These are phyloP conservation scores for Suillus luteus DNA, from an alignment of 768 basidiomycete species.

Conservation along the genomic window DNA sequence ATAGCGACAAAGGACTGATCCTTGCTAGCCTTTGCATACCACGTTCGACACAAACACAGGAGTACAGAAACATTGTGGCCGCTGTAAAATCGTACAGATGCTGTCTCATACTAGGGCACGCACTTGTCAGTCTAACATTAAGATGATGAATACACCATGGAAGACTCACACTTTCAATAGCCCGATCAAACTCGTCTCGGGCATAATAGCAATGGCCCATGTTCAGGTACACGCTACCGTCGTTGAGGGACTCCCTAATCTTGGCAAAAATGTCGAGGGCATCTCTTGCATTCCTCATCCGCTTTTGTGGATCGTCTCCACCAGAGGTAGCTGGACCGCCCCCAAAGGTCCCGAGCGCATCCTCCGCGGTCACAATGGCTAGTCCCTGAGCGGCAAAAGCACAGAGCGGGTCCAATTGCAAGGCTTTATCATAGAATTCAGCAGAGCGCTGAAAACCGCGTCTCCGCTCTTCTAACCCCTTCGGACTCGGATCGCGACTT, in stretches of 20 bases:
- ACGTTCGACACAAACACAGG: constrained; percentile 86
- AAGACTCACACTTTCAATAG: constrained; percentile 86
- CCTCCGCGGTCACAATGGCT: constrained; percentile 92
- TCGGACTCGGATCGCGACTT: constrained; percentile 60
- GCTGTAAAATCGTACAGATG: constrained; percentile 74
- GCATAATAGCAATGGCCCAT: constrained; percentile 96
- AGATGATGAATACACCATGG: background rate
- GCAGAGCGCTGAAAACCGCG: constrained; percentile 79
- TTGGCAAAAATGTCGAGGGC: constrained; percentile 90
- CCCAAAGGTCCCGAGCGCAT: constrained; percentile 71
- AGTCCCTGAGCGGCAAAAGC: constrained; percentile 95
- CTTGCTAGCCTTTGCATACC: constrained; percentile 92
- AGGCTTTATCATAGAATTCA: constrained; percentile 91
- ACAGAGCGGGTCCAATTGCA: constrained; percentile 81
- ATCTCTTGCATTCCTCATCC: constrained; percentile 76
- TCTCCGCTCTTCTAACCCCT: constrained; percentile 62
- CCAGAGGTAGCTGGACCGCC: constrained; percentile 50
- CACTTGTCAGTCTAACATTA: background rate
- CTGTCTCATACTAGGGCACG: constrained; percentile 80
- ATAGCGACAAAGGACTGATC: constrained; percentile 83
- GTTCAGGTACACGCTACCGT: constrained; percentile 89
- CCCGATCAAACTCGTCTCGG: constrained; percentile 91
- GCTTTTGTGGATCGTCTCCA: constrained; percentile 64
- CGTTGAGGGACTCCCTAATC: constrained; percentile 81
- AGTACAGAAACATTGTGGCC: constrained; percentile 76